Percentiles rank a stretch among this genome's conserved stretches.
Conservation (phyloP, 257 asterid species). For the Eucommia ulmoides region DNA sequence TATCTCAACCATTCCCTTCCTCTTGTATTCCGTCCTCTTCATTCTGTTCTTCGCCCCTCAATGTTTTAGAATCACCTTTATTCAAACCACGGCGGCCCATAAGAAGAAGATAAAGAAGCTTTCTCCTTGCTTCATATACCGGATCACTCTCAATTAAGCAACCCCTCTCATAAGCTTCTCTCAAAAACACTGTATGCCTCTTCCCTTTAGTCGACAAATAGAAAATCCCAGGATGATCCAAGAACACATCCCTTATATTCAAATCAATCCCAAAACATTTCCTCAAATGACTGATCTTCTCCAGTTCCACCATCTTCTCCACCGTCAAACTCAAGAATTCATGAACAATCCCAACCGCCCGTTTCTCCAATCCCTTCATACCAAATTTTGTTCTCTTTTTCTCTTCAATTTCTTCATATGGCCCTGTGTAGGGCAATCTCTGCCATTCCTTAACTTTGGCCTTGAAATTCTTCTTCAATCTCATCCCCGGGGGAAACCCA, state of each 20-base stretch:
- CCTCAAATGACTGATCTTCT: slow-evolving; percentile 89
- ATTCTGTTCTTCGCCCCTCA: slow-evolving; percentile 16
- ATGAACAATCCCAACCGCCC: slow-evolving; percentile 81
- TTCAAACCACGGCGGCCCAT: slow-evolving; percentile 66
- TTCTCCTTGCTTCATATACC: slow-evolving; percentile 67
- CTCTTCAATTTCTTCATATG: slow-evolving; percentile 49
- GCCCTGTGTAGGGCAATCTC: slow-evolving; percentile 48
- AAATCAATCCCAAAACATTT: slow-evolving; percentile 78
- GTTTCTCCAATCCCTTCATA: slow-evolving; percentile 55
- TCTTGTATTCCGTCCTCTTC: slow-evolving; percentile 22
- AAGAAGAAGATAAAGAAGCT: slow-evolving; percentile 65
- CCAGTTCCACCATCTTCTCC: slow-evolving; percentile 94
- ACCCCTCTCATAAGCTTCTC: slow-evolving; percentile 89
- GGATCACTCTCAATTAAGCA: slow-evolving; percentile 68
- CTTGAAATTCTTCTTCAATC: slow-evolving; percentile 47
- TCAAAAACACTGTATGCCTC: slow-evolving; percentile 63
- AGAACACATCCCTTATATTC: slow-evolving; percentile 69
- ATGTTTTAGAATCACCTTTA: slow-evolving; percentile 14
- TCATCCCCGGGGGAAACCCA: slow-evolving; percentile 82
- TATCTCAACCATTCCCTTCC: slow-evolving; percentile 18
- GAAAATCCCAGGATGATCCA: slow-evolving; percentile 87
- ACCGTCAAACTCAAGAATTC: slow-evolving; percentile 89
- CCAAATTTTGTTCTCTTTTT: slow-evolving; percentile 28
- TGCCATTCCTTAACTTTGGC: slow-evolving; percentile 78
- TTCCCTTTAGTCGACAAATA: slow-evolving; percentile 81